Evolutionary conservation across 2,329 filamentous ascomycete species (phyloP).

Genomic region (Cytospora paraplurivora): DNA sequence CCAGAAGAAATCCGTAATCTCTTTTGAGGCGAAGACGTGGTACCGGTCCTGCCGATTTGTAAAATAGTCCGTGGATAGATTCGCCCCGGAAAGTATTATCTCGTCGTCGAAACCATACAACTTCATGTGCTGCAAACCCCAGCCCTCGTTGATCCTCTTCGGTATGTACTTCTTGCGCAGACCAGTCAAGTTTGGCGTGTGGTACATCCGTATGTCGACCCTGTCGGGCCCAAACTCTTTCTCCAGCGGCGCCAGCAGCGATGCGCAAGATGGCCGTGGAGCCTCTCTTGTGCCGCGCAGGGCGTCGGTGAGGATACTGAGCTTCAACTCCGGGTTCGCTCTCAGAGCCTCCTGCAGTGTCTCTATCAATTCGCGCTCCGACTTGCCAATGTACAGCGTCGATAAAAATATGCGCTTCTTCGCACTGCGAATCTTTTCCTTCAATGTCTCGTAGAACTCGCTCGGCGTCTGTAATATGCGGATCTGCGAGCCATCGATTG

Average conservation of each 20-base stretch:
- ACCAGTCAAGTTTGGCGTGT: constrained; percentile 93
- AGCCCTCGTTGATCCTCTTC: constrained; percentile 92
- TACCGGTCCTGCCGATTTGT: constrained; percentile 95
- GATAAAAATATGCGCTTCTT: constrained; percentile 83
- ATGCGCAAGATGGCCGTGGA: constrained; percentile 83
- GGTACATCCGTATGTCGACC: constrained; percentile 95
- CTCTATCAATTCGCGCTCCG: constrained; percentile 83
- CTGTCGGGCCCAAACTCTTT: constrained; percentile 79
- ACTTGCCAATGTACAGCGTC: constrained; percentile 95
- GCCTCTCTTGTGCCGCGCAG: constrained; percentile 89
- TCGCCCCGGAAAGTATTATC: constrained; percentile 91
- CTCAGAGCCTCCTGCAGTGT: constrained; percentile 75
- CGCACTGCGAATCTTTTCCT: constrained; percentile 82
- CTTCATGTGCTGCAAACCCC: constrained; percentile 99
- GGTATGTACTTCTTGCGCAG: constrained; percentile 82
- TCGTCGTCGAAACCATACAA: constrained; percentile 94
- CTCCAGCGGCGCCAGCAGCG: constrained; percentile 81
- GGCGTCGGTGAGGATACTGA: constrained; percentile 90
- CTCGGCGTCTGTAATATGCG: constrained; percentile 75
- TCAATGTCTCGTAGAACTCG: constrained; percentile 91
- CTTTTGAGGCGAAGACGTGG: constrained; percentile 80
- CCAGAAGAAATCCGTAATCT: constrained; percentile 81
- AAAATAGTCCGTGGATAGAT: constrained; percentile 92
- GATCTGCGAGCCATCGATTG: constrained; percentile 79
- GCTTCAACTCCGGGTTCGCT: constrained; percentile 71